Conservation (phyloP, 306 rosid species). For the Mucuna pruriens region DNA sequence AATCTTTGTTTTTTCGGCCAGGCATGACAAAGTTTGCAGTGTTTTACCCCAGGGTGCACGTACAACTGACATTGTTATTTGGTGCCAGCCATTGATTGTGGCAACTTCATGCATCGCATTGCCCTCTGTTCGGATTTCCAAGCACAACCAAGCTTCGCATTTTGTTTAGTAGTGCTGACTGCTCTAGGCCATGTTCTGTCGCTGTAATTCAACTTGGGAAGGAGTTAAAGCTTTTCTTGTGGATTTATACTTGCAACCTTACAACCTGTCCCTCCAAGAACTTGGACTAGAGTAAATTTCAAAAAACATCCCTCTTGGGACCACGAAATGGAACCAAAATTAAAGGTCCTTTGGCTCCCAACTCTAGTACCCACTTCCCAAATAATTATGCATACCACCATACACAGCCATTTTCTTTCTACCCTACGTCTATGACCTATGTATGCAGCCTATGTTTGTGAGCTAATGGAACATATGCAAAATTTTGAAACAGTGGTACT, state of each 20-base stretch:
- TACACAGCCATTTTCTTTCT: background rate
- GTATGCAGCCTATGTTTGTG: slow-evolving; percentile 19
- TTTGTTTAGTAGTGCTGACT: slow-evolving; percentile 21
- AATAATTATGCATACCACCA: slow-evolving; percentile 31
- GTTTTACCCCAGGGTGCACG: slow-evolving; percentile 28
- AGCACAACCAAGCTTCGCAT: slow-evolving; percentile 21
- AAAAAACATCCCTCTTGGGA: slow-evolving; percentile 30
- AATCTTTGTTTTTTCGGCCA: background rate
- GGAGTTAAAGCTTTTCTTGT: slow-evolving; percentile 40
- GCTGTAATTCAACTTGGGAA: slow-evolving; percentile 47
- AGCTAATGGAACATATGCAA: slow-evolving; percentile 1
- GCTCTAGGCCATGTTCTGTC: slow-evolving; percentile 45
- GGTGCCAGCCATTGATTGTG: slow-evolving; percentile 32
- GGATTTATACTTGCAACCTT: slow-evolving; percentile 4
- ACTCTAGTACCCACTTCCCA: slow-evolving; percentile 29
- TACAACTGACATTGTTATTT: slow-evolving; percentile 46
- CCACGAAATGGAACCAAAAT: slow-evolving; percentile 21
- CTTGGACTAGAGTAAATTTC: slow-evolving; percentile 34
- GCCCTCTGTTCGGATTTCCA: background rate
- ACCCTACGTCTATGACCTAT: slow-evolving; percentile 3
- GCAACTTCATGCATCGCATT: slow-evolving; percentile 36
- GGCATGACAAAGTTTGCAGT: slow-evolving; percentile 20
- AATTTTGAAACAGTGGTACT: background rate
- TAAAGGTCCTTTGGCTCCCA: slow-evolving; percentile 19
- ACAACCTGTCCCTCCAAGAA: slow-evolving; percentile 27